Conservation (phyloP, 257 asterid genomes). For the Ballota nigra region DNA sequence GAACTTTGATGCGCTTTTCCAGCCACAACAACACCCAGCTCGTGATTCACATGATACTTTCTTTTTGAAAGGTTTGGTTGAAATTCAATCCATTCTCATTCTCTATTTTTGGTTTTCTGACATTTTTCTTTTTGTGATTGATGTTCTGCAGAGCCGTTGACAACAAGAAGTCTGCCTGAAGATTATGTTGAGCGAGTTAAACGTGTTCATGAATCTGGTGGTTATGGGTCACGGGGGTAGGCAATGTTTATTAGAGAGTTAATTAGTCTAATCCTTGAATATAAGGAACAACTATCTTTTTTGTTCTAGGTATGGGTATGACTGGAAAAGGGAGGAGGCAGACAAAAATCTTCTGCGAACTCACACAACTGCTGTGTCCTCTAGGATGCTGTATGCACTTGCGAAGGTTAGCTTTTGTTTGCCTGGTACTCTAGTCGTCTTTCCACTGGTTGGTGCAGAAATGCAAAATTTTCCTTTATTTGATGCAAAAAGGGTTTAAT, state of each 20-base stretch:
- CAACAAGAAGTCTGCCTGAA: slow-evolving; percentile 79
- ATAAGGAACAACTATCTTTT: not conserved
- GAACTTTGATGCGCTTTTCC: slow-evolving; percentile 99
- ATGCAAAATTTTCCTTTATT: not conserved
- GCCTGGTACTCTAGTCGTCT: not conserved
- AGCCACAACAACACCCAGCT: slow-evolving; percentile 99
- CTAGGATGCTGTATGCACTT: slow-evolving; percentile 86
- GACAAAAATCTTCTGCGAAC: slow-evolving; percentile 93
- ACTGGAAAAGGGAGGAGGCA: slow-evolving; percentile 98
- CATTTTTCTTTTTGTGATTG: slow-evolving; percentile 22
- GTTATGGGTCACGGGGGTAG: slow-evolving; percentile 95
- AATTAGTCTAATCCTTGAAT: slow-evolving; percentile 11
- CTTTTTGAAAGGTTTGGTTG: slow-evolving; percentile 72
- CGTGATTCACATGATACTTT: slow-evolving; percentile 99
- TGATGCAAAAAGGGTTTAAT: not conserved
- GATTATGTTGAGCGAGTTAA: slow-evolving; percentile 91
- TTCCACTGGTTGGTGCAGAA: not conserved
- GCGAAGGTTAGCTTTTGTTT: slow-evolving; percentile 63
- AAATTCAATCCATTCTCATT: slow-evolving; percentile 15
- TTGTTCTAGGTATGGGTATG: slow-evolving; percentile 70
- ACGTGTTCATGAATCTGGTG: slow-evolving; percentile 84
- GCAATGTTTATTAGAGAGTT: slow-evolving; percentile 19
- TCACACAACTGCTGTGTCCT: slow-evolving; percentile 97
- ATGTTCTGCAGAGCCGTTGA: slow-evolving; percentile 64
- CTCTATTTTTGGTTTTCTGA: slow-evolving; percentile 2